Evolutionary conservation across 2,329 filamentous ascomycete genomes (phyloP).

Genomic region (Fusarium piperis): DNA sequence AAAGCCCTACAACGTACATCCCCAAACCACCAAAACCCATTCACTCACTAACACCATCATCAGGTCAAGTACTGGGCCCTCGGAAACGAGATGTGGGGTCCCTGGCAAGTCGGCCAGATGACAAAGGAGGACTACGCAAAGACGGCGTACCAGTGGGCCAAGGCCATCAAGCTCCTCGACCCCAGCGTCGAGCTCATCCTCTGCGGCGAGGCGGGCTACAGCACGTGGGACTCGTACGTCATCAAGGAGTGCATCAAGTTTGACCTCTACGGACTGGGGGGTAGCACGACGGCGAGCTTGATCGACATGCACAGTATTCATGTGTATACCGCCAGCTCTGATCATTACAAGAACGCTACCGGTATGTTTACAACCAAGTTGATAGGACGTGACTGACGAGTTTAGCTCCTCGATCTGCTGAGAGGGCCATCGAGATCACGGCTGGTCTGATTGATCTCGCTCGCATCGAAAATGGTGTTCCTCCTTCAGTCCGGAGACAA

Average conservation of each 20-base stretch:
- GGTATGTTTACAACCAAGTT: conserved; percentile 15
- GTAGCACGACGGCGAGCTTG: conserved; percentile 51
- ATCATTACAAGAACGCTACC: conserved; percentile 61
- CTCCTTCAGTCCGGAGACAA: conserved; percentile 66
- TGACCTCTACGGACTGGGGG: conserved; percentile 47
- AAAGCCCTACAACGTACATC: conserved; percentile 72
- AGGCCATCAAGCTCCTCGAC: conserved; percentile 76
- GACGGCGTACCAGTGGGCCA: conserved; percentile 76
- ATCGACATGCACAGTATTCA: conserved; percentile 87
- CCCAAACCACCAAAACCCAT: fast-evolving
- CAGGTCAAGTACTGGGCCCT: conserved; percentile 85
- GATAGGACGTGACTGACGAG: background rate
- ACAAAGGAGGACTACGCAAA: conserved; percentile 76
- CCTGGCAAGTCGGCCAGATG: conserved; percentile 74
- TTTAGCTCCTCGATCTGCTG: conserved; percentile 71
- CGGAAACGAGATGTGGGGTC: conserved; percentile 78
- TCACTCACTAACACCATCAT: background rate
- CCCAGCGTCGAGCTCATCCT: conserved; percentile 75
- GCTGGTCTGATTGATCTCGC: conserved; percentile 77
- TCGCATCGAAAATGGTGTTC: conserved; percentile 72
- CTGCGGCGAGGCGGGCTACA: conserved; percentile 76
- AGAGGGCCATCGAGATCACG: conserved; percentile 78
- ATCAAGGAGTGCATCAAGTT: conserved; percentile 71
- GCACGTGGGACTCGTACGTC: conserved; percentile 78
- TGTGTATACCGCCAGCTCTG: conserved; percentile 73